These are phyloP conservation scores for Cucurbitaria berberidis DNA, from an alignment of 2,329 filamentous ascomycete genomes.

Conservation along the genomic window DNA sequence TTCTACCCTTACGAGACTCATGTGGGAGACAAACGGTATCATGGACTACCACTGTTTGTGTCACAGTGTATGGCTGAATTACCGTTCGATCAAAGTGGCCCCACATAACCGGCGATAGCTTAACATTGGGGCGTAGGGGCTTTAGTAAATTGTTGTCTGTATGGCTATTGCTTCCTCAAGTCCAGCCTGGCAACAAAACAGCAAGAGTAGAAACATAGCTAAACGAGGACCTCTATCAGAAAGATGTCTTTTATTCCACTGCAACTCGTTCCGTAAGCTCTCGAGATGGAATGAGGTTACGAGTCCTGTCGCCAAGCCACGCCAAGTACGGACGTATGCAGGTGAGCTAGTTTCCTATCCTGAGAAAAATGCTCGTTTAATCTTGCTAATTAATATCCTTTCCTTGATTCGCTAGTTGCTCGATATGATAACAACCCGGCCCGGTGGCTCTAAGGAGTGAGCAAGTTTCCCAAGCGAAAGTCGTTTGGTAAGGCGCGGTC, in stretches of 20 bases:
- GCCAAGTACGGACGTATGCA: conserved; percentile 1
- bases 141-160: no score
- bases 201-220: background rate
- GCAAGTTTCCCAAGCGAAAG: background rate
- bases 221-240: background rate
- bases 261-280: background rate
- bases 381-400: background rate
- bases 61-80: no score
- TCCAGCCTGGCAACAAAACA: background rate
- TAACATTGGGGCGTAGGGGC: no score
- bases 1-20: no score
- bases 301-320: background rate
- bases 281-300: background rate
- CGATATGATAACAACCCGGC: background rate
- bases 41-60: no score
- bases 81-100: no score
- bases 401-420: background rate
- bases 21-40: no score
- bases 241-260: background rate
- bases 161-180: background rate
- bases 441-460: background rate
- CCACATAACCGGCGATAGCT: no score
- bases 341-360: conserved; percentile 1
- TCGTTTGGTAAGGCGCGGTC: background rate
- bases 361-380: background rate